Evolutionary conservation across 257 asterid species (phyloP).

Genomic region (Solanum rostratum): DNA sequence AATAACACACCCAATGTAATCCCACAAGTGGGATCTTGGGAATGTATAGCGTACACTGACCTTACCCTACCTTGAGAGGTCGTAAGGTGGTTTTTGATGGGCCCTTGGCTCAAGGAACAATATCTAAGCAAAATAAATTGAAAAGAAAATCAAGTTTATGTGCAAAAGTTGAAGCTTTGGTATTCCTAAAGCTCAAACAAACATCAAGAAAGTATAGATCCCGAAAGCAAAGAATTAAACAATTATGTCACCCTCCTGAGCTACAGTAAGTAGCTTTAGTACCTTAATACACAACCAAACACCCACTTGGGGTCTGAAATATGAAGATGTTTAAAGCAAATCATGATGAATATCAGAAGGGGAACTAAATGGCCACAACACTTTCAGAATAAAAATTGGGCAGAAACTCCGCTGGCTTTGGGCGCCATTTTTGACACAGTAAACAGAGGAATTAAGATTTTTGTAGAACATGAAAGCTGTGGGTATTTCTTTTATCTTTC

Average conservation of each 20-base stretch:
- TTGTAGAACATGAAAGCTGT: neutral
- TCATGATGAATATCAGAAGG: neutral
- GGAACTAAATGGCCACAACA: neutral
- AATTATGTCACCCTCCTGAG: neutral
- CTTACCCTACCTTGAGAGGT: neutral
- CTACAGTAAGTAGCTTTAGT: neutral
- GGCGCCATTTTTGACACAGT: neutral
- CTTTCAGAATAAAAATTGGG: neutral
- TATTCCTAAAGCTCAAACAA: neutral
- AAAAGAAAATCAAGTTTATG: neutral
- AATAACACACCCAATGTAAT: neutral
- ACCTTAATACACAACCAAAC: neutral
- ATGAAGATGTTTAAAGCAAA: neutral
- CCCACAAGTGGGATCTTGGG: neutral
- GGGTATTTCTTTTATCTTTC: neutral
- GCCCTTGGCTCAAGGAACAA: neutral
- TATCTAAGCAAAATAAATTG: neutral
- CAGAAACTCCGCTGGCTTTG: neutral
- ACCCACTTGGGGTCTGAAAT: neutral
- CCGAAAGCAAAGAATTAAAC: neutral
- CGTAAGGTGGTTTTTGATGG: neutral
- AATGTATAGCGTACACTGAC: neutral
- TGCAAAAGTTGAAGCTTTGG: neutral
- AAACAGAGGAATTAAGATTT: neutral
- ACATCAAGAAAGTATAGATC: neutral